Evolutionary conservation across 2,329 filamentous ascomycete species (phyloP).

Genomic region (Paracamarosporium sp.): DNA sequence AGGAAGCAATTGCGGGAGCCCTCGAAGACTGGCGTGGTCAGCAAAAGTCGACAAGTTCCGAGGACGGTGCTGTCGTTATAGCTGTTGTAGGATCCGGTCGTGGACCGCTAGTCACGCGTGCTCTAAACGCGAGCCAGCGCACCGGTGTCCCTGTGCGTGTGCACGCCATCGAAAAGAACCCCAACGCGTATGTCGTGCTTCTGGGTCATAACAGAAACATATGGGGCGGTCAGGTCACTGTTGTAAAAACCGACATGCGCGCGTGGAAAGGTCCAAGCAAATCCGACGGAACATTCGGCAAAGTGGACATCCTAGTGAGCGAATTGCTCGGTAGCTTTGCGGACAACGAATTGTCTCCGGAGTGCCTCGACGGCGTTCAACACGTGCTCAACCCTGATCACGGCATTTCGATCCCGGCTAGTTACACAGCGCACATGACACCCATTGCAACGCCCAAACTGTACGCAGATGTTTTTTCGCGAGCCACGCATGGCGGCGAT

Average conservation of each 20-base stretch:
- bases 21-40: constrained; percentile 78
- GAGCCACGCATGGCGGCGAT: constrained; percentile 65
- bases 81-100: constrained; percentile 93
- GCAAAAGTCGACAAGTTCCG: constrained; percentile 75
- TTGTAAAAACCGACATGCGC: constrained; percentile 97
- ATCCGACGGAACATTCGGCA: constrained; percentile 61
- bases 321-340: constrained; percentile 95
- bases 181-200: constrained; percentile 93
- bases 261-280: constrained; percentile 84
- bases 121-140: constrained; percentile 77
- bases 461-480: constrained; percentile 76
- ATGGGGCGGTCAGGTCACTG: constrained; percentile 82
- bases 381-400: constrained; percentile 80
- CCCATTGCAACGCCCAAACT: constrained; percentile 89
- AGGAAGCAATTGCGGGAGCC: constrained; percentile 80
- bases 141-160: constrained; percentile 81
- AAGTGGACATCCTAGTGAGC: constrained; percentile 91
- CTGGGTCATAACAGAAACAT: constrained; percentile 79
- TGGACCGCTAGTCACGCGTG: constrained; percentile 88
- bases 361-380: constrained; percentile 95
- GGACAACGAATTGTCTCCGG: constrained; percentile 95
- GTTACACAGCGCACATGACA: constrained; percentile 92
- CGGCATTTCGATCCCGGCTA: constrained; percentile 91
- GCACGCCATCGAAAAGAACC: constrained; percentile 98
- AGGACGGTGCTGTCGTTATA: constrained; percentile 76